Evolutionary conservation across 345 rosid species (phyloP).

Genomic region (Hibiscus syriacus): DNA sequence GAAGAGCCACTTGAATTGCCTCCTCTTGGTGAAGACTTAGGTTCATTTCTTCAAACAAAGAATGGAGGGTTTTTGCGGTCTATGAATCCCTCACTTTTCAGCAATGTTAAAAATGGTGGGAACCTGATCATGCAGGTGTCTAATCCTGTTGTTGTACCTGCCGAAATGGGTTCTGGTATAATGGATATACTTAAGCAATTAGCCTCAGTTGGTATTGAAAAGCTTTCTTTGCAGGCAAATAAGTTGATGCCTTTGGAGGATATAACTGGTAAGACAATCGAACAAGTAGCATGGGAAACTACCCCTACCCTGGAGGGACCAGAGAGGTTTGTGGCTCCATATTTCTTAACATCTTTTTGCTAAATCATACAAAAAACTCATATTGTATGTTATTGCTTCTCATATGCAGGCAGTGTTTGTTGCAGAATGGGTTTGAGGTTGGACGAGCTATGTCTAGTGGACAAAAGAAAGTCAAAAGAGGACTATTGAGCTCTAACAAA

Average conservation of each 20-base stretch:
- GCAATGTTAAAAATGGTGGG: conserved; percentile 56
- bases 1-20: conserved; percentile 58
- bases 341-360: conserved; percentile 3
- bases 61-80: conserved; percentile 82
- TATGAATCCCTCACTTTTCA: conserved; percentile 67
- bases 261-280: conserved; percentile 86
- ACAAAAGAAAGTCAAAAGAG: conserved; percentile 30
- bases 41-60: conserved; percentile 72
- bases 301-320: conserved; percentile 37
- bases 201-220: conserved; percentile 87
- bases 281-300: conserved; percentile 77
- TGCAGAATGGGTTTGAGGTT: conserved; percentile 30
- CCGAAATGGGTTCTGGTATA: conserved; percentile 86
- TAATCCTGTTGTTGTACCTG: conserved; percentile 89
- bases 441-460: conserved; percentile 27
- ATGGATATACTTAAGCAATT: conserved; percentile 61
- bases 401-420: conserved; percentile 38
- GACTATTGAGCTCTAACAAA: conserved; percentile 28
- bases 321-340: conserved; percentile 46
- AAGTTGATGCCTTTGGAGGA: conserved; percentile 90
- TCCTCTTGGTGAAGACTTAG: conserved; percentile 77
- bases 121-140: conserved; percentile 93
- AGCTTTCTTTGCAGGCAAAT: conserved; percentile 88
- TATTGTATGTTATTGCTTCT: conserved; percentile 18
- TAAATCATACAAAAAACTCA: background rate